Evolutionary conservation across 169 alveolate species (phyloP).

Genomic region (Fabrea salina): DNA sequence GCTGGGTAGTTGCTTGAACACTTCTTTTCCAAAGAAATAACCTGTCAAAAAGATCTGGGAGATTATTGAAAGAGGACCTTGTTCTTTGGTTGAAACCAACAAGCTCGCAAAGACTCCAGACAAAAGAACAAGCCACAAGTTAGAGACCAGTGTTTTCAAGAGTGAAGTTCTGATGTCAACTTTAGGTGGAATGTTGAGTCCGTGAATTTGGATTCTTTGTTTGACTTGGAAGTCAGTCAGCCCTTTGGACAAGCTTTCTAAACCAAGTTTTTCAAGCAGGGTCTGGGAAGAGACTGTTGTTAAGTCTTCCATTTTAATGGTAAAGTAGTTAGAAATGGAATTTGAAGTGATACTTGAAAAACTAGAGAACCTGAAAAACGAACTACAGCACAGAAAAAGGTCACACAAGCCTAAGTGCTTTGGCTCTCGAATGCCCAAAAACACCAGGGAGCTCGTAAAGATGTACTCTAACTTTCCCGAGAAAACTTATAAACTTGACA

Average conservation of each 20-base stretch:
- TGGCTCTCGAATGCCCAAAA: no score
- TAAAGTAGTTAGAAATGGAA: not conserved
- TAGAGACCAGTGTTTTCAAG: not conserved
- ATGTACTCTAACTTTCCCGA: no score
- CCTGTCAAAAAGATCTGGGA: not conserved
- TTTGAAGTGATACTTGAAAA: not conserved
- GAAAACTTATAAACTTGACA: no score
- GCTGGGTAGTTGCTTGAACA: not conserved
- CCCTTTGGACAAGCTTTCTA: not conserved
- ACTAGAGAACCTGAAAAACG: no score
- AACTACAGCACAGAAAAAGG: no score
- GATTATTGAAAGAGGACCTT: not conserved
- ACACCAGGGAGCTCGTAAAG: no score
- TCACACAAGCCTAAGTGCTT: no score
- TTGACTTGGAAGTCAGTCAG: not conserved
- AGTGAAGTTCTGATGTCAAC: not conserved
- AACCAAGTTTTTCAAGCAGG: not conserved
- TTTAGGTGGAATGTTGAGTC: not conserved
- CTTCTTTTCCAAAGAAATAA: not conserved
- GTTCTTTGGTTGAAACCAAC: not conserved
- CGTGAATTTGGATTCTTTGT: not conserved
- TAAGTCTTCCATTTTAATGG: constrained; percentile 5
- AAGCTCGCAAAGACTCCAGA: not conserved
- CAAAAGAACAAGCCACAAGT: not conserved
- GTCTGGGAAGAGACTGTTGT: not conserved